phyloP scores from a whole-genome alignment of 805 yeast genomes.

The Yarrowia keelungensis region DNA sequence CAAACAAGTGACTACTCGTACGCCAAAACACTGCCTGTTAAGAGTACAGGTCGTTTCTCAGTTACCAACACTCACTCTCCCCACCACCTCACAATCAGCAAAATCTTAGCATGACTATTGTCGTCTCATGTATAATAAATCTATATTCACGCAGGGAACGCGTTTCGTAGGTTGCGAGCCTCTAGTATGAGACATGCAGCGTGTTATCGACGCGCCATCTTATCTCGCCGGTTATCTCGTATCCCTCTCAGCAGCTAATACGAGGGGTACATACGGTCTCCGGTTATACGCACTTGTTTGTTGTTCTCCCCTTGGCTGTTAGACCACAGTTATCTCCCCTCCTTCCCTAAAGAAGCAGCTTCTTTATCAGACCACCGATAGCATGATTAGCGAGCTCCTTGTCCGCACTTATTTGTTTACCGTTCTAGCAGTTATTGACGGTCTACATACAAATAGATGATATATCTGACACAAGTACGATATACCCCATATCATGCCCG shows the following conservation, averaged over 20 bases:
- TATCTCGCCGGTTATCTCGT: slow-evolving; percentile 6
- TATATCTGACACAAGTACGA: too few species aligned
- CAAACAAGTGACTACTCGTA: too few species aligned
- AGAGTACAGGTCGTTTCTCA: too few species aligned
- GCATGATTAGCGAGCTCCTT: background rate
- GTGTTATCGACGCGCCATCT: background rate
- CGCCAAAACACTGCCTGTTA: too few species aligned
- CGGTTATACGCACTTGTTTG: background rate
- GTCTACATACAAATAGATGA: too few species aligned
- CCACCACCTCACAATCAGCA: slow-evolving; percentile 10
- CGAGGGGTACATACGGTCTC: background rate
- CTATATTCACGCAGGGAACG: background rate
- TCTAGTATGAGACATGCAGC: too few species aligned
- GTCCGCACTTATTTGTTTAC: background rate
- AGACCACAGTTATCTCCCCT: background rate
- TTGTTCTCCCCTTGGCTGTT: background rate
- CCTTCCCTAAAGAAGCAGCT: background rate
- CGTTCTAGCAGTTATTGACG: too few species aligned
- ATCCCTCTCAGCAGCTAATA: background rate
- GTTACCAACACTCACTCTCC: background rate
- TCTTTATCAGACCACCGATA: slow-evolving; percentile 9
- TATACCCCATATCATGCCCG: too few species aligned
- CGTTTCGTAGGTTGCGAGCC: too few species aligned
- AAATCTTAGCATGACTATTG: slow-evolving; percentile 26
- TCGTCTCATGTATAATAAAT: slow-evolving; percentile 33